Conservation (phyloP, 768 basidiomycete genomes). For the Lenzites betulinus region DNA sequence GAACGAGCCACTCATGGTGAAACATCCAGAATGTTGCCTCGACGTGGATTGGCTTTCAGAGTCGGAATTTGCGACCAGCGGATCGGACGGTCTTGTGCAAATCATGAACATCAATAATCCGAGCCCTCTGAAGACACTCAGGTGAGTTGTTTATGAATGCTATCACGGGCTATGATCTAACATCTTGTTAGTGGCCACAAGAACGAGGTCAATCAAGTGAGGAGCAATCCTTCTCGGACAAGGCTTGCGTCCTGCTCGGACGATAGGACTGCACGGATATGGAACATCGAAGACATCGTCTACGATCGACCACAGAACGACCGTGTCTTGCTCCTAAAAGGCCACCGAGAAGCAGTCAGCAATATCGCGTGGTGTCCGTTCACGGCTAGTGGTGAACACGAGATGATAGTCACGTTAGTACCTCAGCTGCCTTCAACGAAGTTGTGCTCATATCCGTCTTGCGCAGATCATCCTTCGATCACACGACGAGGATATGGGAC, state of each 20-base stretch:
- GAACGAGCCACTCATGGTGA: no score
- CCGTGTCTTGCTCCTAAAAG: conserved; percentile 47
- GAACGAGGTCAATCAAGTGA: conserved; percentile 79
- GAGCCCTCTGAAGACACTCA: conserved; percentile 60
- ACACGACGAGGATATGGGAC: conserved; percentile 83
- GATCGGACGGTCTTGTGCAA: conserved; percentile 66
- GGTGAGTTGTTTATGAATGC: conserved; percentile 42
- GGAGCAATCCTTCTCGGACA: conserved; percentile 64
- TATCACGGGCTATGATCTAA: not conserved
- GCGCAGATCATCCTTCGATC: conserved; percentile 75
- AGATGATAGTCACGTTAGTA: conserved; percentile 72
- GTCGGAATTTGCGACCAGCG: conserved; percentile 69
- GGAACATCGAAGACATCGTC: conserved; percentile 58
- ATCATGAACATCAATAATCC: conserved; percentile 56
- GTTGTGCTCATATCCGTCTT: not conserved
- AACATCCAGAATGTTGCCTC: conserved; percentile 64
- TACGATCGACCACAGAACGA: conserved; percentile 36
- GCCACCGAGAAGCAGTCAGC: conserved; percentile 68
- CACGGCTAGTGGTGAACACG: conserved; percentile 48
- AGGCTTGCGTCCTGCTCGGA: conserved; percentile 82
- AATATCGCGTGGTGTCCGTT: conserved; percentile 70
- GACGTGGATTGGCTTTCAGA: conserved; percentile 82
- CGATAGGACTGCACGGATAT: conserved; percentile 76
- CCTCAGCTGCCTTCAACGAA: no score
- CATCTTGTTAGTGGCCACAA: conserved; percentile 57